phyloP scores from a whole-genome alignment of 2,329 filamentous ascomycete genomes.

The Claviceps africana region DNA sequence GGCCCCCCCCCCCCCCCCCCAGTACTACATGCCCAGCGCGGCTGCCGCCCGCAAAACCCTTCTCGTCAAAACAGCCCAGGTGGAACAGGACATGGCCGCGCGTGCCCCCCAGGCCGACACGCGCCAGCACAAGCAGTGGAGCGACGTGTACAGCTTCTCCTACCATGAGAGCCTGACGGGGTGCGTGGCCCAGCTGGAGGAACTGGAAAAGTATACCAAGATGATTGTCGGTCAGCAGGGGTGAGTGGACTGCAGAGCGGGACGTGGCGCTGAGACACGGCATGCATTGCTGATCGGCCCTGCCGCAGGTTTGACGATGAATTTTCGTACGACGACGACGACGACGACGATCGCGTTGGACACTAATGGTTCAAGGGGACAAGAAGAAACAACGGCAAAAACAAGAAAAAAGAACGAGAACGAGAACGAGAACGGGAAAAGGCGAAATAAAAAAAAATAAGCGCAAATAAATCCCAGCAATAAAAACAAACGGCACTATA shows the following conservation, averaged over 20 bases:
- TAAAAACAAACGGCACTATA: neutral
- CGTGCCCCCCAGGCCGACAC: slow-evolving; percentile 11
- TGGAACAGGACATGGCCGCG: slow-evolving; percentile 25
- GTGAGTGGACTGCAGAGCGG: slow-evolving; percentile 13
- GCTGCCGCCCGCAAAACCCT: slow-evolving; percentile 38
- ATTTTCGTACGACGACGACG: slow-evolving; percentile 13
- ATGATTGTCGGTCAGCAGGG: slow-evolving; percentile 42
- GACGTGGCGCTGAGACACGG: neutral
- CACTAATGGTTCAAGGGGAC: neutral
- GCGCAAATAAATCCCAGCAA: neutral
- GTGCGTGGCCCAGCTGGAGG: slow-evolving; percentile 39
- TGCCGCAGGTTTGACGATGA: slow-evolving; percentile 21
- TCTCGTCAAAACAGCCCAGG: slow-evolving; percentile 33
- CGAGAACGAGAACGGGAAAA: neutral
- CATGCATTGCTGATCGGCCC: neutral
- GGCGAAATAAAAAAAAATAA: neutral
- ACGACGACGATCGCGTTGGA: neutral
- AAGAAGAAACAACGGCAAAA: neutral
- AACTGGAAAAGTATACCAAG: slow-evolving; percentile 42
- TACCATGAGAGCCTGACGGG: slow-evolving; percentile 40
- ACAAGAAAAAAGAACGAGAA: neutral
- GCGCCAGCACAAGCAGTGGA: slow-evolving; percentile 32
- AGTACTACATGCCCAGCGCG: slow-evolving; percentile 42
- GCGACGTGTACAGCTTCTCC: slow-evolving; percentile 42
- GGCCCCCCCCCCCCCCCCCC: no score